Conservation (phyloP, 805 yeast genomes). For the Wickerhamiella dianesei region DNA sequence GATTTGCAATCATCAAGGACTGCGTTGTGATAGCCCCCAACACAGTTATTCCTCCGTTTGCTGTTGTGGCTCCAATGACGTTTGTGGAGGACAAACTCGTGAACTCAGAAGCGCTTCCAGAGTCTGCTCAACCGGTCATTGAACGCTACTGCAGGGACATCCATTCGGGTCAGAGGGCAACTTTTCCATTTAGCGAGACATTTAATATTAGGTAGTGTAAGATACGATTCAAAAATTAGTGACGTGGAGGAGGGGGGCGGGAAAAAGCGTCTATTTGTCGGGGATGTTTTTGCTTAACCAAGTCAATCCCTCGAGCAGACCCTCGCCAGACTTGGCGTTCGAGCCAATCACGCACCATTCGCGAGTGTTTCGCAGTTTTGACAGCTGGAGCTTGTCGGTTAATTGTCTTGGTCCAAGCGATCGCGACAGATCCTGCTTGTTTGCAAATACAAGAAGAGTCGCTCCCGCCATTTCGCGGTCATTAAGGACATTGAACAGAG, state of each 20-base stretch:
- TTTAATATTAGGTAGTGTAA: conserved; percentile 72
- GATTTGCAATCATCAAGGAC: conserved; percentile 27
- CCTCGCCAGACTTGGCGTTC: conserved; percentile 80
- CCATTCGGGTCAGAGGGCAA: conserved; percentile 17
- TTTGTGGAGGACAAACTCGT: conserved; percentile 15
- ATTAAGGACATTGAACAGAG: conserved; percentile 59
- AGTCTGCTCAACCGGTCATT: conserved; percentile 21
- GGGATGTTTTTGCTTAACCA: conserved; percentile 63
- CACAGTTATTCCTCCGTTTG: conserved; percentile 24
- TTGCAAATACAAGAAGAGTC: conserved; percentile 70
- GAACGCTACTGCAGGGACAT: conserved; percentile 21
- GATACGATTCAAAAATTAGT: conserved; percentile 77
- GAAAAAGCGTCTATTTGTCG: conserved; percentile 7
- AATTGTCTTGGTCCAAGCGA: conserved; percentile 70
- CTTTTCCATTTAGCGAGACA: conserved; percentile 48
- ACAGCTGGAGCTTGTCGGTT: conserved; percentile 56
- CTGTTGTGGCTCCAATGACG: conserved; percentile 27
- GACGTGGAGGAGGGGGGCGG: conserved; percentile 32
- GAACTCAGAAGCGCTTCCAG: conserved; percentile 19
- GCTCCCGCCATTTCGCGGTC: conserved; percentile 78
- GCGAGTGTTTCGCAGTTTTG: conserved; percentile 44
- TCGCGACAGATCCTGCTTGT: conserved; percentile 66
- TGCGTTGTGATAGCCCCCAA: conserved; percentile 25
- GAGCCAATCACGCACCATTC: conserved; percentile 88
- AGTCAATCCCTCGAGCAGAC: conserved; percentile 72